Conservation (phyloP, 495 filamentous ascomycete species). For the Lepidopterella palustris region DNA sequence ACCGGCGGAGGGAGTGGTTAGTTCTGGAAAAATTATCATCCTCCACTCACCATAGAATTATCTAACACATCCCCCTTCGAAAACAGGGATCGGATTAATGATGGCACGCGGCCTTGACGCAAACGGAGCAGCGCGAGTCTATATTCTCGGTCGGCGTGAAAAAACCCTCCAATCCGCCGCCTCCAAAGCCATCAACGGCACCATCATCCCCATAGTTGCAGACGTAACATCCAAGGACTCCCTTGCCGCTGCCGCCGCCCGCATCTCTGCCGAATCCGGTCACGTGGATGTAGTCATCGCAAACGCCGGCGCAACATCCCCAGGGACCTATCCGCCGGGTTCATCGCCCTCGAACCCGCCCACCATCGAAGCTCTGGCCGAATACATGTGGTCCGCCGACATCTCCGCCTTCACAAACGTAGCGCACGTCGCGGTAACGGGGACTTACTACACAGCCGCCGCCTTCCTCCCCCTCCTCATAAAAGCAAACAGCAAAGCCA, state of each 20-base stretch:
- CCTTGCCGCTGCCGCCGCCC: conserved; percentile 46
- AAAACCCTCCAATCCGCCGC: conserved; percentile 47
- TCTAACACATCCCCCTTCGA: background rate
- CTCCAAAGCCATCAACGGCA: conserved; percentile 13
- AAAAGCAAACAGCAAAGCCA: conserved; percentile 51
- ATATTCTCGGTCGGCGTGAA: conserved; percentile 58
- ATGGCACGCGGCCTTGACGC: conserved; percentile 57
- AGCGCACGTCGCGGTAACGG: conserved; percentile 54
- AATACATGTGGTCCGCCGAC: conserved; percentile 34
- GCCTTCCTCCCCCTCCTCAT: conserved; percentile 59
- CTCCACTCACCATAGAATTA: background rate
- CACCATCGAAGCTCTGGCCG: conserved; percentile 44
- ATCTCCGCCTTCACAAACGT: conserved; percentile 51
- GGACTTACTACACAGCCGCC: conserved; percentile 56
- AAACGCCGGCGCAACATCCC: conserved; percentile 51
- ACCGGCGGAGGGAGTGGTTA: conserved; percentile 58
- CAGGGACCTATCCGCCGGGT: background rate
- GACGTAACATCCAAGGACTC: conserved; percentile 62
- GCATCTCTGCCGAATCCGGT: conserved; percentile 48
- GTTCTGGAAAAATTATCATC: background rate
- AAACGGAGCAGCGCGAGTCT: conserved; percentile 62
- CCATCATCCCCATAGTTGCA: conserved; percentile 54
- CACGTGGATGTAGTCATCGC: conserved; percentile 61
- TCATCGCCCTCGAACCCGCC: background rate
- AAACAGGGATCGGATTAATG: conserved; percentile 55